A percentile compares a stretch with the other conserved stretches of the same genome.
Evolutionary conservation across 768 basidiomycete genomes (phyloP).

Genomic region (Glaciozyma antarctica): DNA sequence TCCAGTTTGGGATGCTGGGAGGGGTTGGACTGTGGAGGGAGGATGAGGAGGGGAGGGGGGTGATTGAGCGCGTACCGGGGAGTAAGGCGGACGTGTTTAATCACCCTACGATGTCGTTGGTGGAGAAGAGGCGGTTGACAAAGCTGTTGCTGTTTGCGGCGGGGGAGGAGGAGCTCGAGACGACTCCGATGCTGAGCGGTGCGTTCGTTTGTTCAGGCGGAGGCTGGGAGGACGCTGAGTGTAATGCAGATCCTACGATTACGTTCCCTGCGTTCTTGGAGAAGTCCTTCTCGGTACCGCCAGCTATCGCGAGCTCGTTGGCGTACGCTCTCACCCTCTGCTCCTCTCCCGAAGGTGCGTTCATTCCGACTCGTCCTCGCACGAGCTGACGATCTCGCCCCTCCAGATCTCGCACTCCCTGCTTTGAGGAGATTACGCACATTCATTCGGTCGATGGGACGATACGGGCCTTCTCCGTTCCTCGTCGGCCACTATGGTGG

Average conservation of each 20-base stretch:
- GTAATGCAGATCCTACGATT: conserved; percentile 11
- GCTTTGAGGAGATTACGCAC: conserved; percentile 60
- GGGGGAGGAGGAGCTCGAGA: conserved; percentile 46
- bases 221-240: no score
- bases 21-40: conserved; percentile 43
- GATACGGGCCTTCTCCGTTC: conserved; percentile 81
- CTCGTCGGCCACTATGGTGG: conserved; percentile 93
- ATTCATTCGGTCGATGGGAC: conserved; percentile 68
- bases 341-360: conserved; percentile 9
- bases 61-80: conserved; percentile 53
- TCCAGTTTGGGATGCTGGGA: conserved; percentile 77
- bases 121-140: conserved; percentile 86
- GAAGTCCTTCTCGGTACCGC: conserved; percentile 8
- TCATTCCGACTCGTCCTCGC: not conserved
- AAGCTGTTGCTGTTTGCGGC: conserved; percentile 72
- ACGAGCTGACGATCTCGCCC: not conserved
- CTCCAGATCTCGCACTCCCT: conserved; percentile 55
- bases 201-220: not conserved
- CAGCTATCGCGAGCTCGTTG: conserved; percentile 10
- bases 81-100: conserved; percentile 92
- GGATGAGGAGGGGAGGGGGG: conserved; percentile 43
- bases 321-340: conserved; percentile 27
- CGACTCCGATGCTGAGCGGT: conserved; percentile 27
- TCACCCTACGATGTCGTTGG: conserved; percentile 59
- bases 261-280: conserved; percentile 18